Conservation (phyloP, 805 yeast genomes). For the Candida sithepensis region DNA sequence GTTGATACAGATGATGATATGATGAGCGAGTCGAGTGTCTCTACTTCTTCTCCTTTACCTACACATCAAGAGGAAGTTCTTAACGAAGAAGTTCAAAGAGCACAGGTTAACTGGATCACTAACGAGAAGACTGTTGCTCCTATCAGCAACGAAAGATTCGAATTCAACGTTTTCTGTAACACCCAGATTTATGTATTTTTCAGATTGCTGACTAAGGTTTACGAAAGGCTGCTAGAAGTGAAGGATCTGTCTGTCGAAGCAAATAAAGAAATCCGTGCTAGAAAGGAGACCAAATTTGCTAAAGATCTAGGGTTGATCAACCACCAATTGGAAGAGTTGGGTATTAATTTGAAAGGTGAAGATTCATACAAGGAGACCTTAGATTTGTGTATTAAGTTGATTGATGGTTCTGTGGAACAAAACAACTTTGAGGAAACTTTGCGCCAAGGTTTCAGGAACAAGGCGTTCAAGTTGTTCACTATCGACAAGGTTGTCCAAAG, state of each 20-base stretch:
- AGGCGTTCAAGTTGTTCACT: slow-evolving; percentile 89
- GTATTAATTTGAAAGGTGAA: slow-evolving; percentile 64
- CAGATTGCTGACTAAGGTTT: slow-evolving; percentile 79
- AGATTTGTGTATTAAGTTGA: slow-evolving; percentile 64
- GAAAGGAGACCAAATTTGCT: slow-evolving; percentile 74
- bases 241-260: slow-evolving; percentile 70
- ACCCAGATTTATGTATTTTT: slow-evolving; percentile 85
- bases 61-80: slow-evolving; percentile 16
- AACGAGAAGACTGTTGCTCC: slow-evolving; percentile 25
- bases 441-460: slow-evolving; percentile 91
- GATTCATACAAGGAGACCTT: slow-evolving; percentile 80
- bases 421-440: slow-evolving; percentile 93
- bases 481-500: slow-evolving; percentile 88
- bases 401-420: slow-evolving; percentile 89
- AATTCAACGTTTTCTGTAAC: slow-evolving; percentile 80
- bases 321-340: slow-evolving; percentile 77
- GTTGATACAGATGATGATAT: slow-evolving; percentile 21
- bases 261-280: slow-evolving; percentile 61
- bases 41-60: slow-evolving; percentile 7
- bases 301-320: slow-evolving; percentile 79
- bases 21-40: slow-evolving; percentile 6
- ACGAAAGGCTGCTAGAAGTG: slow-evolving; percentile 74
- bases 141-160: slow-evolving; percentile 40
- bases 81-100: slow-evolving; percentile 30
- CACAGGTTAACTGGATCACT: slow-evolving; percentile 33